Evolutionary conservation across 108 stramenopile genomes (phyloP).

Genomic region (Aurantiochytrium sp.): DNA sequence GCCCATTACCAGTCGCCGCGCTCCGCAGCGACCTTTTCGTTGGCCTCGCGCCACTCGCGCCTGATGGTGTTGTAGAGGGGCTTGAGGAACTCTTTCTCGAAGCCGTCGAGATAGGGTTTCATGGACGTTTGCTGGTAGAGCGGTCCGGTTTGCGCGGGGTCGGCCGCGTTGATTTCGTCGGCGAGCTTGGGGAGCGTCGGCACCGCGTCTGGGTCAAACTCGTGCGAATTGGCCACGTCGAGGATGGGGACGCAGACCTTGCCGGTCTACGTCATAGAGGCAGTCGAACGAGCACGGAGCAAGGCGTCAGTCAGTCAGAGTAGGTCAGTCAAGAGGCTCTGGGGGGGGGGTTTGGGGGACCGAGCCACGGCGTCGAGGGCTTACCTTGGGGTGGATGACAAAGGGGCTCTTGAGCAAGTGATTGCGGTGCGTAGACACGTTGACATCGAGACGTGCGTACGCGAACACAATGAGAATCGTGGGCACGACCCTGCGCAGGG

Average conservation of each 20-base stretch:
- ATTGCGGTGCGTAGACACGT: constrained; percentile 96
- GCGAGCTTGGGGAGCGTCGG: constrained; percentile 72
- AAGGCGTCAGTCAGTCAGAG: too few species aligned
- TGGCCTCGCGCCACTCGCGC: constrained; percentile 55
- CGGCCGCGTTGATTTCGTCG: constrained; percentile 60
- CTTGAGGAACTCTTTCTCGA: constrained; percentile 70
- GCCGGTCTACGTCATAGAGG: constrained; percentile 61
- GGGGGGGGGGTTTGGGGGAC: too few species aligned
- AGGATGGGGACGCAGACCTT: constrained; percentile 94
- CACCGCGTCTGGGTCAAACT: constrained; percentile 78
- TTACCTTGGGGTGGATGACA: constrained; percentile 90
- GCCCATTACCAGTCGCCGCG: constrained; percentile 69
- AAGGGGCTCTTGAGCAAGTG: constrained; percentile 98
- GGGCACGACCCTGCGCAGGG: constrained; percentile 74
- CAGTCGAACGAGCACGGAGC: too few species aligned
- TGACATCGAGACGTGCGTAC: constrained; percentile 97
- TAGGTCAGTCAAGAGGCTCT: too few species aligned
- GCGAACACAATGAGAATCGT: constrained; percentile 83
- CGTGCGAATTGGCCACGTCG: constrained; percentile 44
- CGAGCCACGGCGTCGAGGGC: background rate
- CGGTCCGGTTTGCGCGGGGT: background rate
- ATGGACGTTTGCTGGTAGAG: constrained; percentile 82
- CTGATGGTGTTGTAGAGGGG: constrained; percentile 72
- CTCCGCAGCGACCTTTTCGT: constrained; percentile 69
- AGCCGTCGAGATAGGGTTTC: constrained; percentile 65